Conservation (phyloP, 2,329 filamentous ascomycete genomes). For the Colletotrichum zoysiae region DNA sequence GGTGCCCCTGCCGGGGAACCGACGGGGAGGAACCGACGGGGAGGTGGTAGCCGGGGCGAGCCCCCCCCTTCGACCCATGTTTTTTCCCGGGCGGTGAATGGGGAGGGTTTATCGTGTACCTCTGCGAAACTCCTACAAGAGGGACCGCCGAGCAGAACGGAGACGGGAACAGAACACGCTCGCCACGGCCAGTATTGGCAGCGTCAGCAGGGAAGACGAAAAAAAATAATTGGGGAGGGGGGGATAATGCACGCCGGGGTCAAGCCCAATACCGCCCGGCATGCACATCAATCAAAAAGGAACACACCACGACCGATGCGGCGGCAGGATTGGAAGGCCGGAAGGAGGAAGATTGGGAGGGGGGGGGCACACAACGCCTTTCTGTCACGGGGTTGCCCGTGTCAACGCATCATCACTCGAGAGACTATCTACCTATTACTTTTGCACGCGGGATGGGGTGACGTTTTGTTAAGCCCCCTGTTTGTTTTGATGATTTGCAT, state of each 20-base stretch:
- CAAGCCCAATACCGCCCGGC: background rate
- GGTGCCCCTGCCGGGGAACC: background rate
- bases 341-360: background rate
- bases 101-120: background rate
- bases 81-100: background rate
- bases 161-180: background rate
- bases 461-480: background rate
- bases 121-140: background rate
- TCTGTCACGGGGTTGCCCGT: background rate
- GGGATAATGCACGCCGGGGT: background rate
- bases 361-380: no score
- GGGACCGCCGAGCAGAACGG: background rate
- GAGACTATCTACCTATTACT: background rate
- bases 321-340: background rate
- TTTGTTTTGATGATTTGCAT: constrained; percentile 3
- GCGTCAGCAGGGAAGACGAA: background rate
- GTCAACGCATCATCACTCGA: background rate
- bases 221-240: no score
- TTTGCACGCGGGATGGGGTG: background rate
- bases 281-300: background rate
- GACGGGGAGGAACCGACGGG: background rate
- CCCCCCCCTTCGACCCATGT: background rate
- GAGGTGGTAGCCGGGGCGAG: background rate
- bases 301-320: background rate
- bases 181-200: background rate